Evolutionary conservation across 225 moss, liverwort and hornwort species (phyloP).

Genomic region (Pseudoscleropodium purum): DNA sequence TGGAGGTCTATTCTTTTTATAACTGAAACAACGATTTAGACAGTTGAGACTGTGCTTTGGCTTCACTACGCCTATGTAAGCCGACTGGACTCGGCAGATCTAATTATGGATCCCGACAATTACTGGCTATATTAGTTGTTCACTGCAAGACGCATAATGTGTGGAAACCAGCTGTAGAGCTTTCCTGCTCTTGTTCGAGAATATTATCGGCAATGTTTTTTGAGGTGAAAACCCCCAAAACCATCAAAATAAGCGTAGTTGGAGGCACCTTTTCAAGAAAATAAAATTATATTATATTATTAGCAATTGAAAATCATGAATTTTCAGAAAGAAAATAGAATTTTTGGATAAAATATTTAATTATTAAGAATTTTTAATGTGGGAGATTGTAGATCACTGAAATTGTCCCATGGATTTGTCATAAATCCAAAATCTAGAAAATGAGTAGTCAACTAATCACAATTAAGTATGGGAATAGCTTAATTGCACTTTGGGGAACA

Average conservation of each 20-base stretch:
- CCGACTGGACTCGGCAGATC: background rate
- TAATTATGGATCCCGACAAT: background rate
- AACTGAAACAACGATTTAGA: background rate
- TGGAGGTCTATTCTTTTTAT: background rate
- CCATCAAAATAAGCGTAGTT: background rate
- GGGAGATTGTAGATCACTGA: too few relatives aligned
- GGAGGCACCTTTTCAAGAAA: background rate
- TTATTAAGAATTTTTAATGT: background rate
- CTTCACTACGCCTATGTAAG: background rate
- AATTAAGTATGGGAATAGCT: too few relatives aligned
- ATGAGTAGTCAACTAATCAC: rapidly evolving
- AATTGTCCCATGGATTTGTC: background rate
- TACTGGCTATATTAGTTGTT: background rate
- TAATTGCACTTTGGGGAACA: background rate
- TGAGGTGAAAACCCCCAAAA: background rate
- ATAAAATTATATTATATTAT: too few relatives aligned
- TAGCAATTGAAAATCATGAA: background rate
- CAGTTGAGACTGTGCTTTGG: background rate
- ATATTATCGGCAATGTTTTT: background rate
- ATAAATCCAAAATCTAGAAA: background rate
- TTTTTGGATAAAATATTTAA: background rate
- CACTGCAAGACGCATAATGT: background rate
- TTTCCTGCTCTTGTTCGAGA: background rate
- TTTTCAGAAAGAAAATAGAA: background rate
- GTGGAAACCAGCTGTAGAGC: background rate